These are phyloP conservation scores for Trichosporon faecale DNA, from an alignment of 1,284 basidiomycete genomes.

Conservation along the genomic window DNA sequence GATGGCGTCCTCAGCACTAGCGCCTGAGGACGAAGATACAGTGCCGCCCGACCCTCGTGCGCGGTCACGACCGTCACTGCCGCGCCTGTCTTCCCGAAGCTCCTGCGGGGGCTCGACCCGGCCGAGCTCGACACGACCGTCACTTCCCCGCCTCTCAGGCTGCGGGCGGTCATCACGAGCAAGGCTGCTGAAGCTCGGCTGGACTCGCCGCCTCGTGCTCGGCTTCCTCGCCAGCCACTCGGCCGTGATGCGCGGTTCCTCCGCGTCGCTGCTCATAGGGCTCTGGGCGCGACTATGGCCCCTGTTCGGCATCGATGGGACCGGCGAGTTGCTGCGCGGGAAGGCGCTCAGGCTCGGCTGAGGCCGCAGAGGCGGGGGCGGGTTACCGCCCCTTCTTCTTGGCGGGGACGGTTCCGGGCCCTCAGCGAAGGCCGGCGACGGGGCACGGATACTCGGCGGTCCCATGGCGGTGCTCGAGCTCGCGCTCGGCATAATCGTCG, in stretches of 20 bases:
- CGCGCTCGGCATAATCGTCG: neutral
- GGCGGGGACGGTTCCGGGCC: neutral
- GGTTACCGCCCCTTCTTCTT: neutral
- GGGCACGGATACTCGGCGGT: neutral
- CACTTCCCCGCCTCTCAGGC: neutral
- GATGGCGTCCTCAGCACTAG: neutral
- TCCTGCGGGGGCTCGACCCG: neutral
- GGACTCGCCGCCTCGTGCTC: slow-evolving; percentile 7
- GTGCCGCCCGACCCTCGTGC: neutral
- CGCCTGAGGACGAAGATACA: neutral
- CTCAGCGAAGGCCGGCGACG: neutral
- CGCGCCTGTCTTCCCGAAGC: neutral
- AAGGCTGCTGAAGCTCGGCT: neutral
- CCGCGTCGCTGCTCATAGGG: neutral
- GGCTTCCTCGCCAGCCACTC: slow-evolving; percentile 24
- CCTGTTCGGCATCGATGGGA: neutral
- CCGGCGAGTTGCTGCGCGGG: neutral
- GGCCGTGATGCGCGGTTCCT: slow-evolving; percentile 16
- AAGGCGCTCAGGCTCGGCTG: neutral
- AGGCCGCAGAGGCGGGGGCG: neutral
- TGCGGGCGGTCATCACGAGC: neutral
- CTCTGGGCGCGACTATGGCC: neutral
- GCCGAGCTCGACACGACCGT: neutral
- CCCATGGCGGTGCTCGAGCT: neutral
- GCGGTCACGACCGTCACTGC: neutral